Percentiles rank a stretch among this genome's conserved stretches.
These are phyloP conservation scores for Capsicum pubescens DNA, from an alignment of 257 asterid species.

Conservation along the genomic window DNA sequence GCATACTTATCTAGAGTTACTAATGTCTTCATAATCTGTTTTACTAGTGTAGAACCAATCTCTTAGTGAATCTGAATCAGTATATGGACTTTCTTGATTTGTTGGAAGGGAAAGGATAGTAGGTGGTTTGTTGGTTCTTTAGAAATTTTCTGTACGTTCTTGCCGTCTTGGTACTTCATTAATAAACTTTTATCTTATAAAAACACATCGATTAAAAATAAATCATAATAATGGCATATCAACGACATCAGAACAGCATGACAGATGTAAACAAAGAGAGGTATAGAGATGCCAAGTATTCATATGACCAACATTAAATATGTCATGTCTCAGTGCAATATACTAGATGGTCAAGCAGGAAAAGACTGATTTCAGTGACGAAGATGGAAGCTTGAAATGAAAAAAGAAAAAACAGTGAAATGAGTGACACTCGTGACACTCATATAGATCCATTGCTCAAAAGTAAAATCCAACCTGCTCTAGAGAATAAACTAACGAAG, in stretches of 20 bases:
- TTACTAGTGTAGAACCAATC: background rate
- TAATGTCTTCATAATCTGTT: background rate
- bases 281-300: background rate
- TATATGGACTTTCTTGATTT: background rate
- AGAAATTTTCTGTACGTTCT: background rate
- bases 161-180: background rate
- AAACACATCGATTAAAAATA: background rate
- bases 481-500: slow-evolving; percentile 23
- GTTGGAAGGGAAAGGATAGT: slow-evolving; percentile 17
- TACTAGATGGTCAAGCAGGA: slow-evolving; percentile 16
- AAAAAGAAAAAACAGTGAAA: background rate
- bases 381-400: background rate
- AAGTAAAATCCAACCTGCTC: background rate
- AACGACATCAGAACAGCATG: background rate
- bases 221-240: background rate
- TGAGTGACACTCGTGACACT: background rate
- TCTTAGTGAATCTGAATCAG: background rate
- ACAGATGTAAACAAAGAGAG: background rate
- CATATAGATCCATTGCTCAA: background rate
- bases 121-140: background rate
- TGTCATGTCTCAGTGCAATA: background rate
- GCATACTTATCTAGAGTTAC: background rate
- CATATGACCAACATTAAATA: background rate
- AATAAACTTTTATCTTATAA: background rate
- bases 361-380: background rate